phyloP scores from a whole-genome alignment of 192 early-diverging fungal species.

The Anaeromyces robustus region DNA sequence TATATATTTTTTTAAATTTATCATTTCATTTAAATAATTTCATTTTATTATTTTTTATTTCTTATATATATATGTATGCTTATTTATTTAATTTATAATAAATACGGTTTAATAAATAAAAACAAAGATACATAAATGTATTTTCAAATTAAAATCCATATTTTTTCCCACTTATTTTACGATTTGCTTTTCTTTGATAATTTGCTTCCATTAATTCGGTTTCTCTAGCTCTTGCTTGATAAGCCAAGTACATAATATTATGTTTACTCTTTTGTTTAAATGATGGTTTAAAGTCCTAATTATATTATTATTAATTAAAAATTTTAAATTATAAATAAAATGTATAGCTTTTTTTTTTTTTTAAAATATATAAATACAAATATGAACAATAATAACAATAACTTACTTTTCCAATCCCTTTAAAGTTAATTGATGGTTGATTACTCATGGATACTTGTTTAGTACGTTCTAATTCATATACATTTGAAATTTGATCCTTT shows the following conservation, averaged over 20 bases:
- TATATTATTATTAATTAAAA: too few species aligned
- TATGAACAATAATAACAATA: too few species aligned
- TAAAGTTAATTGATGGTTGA: not conserved
- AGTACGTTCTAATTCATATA: not conserved
- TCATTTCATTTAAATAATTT: too few species aligned
- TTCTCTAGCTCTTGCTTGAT: slow-evolving; percentile 53
- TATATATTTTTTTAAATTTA: too few species aligned
- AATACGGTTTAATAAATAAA: too few species aligned
- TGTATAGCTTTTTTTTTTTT: too few species aligned
- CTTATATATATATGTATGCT: too few species aligned
- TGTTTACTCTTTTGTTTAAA: slow-evolving; percentile 51
- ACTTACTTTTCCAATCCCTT: not conserved
- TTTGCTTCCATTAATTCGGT: slow-evolving; percentile 30
- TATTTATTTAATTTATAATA: too few species aligned
- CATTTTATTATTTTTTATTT: too few species aligned
- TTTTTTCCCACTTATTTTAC: not conserved
- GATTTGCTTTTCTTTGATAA: not conserved
- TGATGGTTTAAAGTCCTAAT: slow-evolving; percentile 31
- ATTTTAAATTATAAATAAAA: too few species aligned
- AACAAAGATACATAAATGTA: too few species aligned
- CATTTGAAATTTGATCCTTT: not conserved
- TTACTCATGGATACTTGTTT: not conserved
- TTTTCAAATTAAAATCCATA: not conserved
- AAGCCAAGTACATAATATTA: slow-evolving; percentile 63
- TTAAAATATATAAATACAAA: too few species aligned